phyloP scores from a whole-genome alignment of 169 alveolate species.

The Plasmodium gaboni region DNA sequence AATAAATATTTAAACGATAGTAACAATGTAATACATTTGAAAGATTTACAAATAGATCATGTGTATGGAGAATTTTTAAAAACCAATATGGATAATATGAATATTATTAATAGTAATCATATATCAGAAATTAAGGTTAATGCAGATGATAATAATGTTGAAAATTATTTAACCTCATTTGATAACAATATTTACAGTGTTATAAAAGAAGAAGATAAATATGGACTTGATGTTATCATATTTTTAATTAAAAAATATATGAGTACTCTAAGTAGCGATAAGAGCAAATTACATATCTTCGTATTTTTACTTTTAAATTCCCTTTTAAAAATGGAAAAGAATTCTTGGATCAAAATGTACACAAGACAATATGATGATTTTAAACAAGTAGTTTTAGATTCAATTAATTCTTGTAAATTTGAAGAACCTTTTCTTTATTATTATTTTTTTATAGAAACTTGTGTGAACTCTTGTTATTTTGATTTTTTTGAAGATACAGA shows the following conservation, averaged over 20 bases:
- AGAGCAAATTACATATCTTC: conserved; percentile 31
- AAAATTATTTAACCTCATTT: no score
- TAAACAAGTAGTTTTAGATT: conserved; percentile 21
- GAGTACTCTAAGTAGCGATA: conserved; percentile 30
- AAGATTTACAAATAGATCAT: no score
- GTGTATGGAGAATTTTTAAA: no score
- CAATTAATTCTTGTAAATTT: conserved; percentile 13
- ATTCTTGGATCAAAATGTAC: conserved; percentile 25
- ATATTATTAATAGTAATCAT: no score
- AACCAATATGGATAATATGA: no score
- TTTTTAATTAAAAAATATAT: conserved; percentile 52
- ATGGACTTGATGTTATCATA: conserved; percentile 43
- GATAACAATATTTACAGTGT: background rate
- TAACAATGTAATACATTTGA: no score
- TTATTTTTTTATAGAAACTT: conserved; percentile 35
- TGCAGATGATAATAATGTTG: no score
- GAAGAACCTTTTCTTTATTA: conserved; percentile 63
- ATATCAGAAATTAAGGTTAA: no score
- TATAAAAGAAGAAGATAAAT: conserved; percentile 50
- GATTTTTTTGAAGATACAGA: conserved; percentile 15
- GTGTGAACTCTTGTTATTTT: conserved; percentile 13
- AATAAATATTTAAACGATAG: no score
- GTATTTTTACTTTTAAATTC: conserved; percentile 42
- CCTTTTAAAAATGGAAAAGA: conserved; percentile 58
- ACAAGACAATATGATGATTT: conserved; percentile 31